Evolutionary conservation across 257 asterid species (phyloP).

Genomic region (Nicotiana obtusifolia): DNA sequence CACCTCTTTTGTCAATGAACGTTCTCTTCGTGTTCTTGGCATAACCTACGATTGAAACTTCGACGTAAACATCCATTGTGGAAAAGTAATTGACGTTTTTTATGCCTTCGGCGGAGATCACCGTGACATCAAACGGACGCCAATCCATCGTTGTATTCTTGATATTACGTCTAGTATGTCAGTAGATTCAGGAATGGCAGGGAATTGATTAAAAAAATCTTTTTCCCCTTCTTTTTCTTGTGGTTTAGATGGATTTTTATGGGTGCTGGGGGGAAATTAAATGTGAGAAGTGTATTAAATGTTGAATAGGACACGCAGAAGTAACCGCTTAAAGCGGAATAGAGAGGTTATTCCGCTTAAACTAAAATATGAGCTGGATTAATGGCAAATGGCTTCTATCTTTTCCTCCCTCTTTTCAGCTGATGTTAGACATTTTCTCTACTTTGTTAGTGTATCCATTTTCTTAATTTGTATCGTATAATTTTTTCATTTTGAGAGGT

Average conservation of each 20-base stretch:
- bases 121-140: constrained; percentile 35
- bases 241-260: neutral
- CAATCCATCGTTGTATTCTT: constrained; percentile 37
- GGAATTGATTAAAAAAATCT: neutral
- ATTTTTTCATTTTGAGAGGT: too few relatives aligned
- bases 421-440: neutral
- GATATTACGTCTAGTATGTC: neutral
- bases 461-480: too few relatives aligned
- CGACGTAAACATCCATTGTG: constrained; percentile 50
- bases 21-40: constrained; percentile 37
- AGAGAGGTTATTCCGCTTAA: too few relatives aligned
- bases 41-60: constrained; percentile 42
- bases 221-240: neutral
- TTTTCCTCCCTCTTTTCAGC: neutral
- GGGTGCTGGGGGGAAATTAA: neutral
- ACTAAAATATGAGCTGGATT: neutral
- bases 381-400: constrained; percentile 1
- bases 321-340: neutral
- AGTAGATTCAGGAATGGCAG: neutral
- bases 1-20: constrained; percentile 39
- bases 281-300: neutral
- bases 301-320: neutral
- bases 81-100: constrained; percentile 42
- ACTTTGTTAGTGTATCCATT: too few relatives aligned
- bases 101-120: constrained; percentile 42